Evolutionary conservation across 768 basidiomycete species (phyloP).

Genomic region (Mycena latifolia): DNA sequence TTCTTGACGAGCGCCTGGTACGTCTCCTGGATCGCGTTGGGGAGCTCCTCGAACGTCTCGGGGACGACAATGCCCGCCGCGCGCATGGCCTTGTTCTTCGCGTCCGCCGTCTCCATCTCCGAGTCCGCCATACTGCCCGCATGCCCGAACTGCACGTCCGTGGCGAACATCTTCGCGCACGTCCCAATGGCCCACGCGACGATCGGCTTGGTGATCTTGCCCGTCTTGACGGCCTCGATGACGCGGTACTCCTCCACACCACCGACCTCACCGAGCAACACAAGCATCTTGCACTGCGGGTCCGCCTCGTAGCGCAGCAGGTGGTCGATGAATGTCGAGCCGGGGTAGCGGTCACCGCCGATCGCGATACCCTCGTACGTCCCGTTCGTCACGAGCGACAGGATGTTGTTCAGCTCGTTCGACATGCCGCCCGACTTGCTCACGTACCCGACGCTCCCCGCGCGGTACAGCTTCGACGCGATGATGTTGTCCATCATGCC

Average conservation of each 20-base stretch:
- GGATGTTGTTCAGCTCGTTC: slow-evolving; percentile 99
- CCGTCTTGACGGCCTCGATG: slow-evolving; percentile 95
- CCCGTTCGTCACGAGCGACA: slow-evolving; percentile 95
- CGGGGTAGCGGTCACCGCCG: slow-evolving; percentile 99
- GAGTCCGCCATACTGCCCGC: slow-evolving; percentile 99
- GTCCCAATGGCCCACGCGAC: slow-evolving; percentile 99
- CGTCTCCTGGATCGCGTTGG: slow-evolving; percentile 83
- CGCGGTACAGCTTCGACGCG: slow-evolving; percentile 96
- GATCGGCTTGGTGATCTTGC: slow-evolving; percentile 97
- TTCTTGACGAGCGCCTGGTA: slow-evolving; percentile 83
- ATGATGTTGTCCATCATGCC: slow-evolving; percentile 99
- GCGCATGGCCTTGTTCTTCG: slow-evolving; percentile 97
- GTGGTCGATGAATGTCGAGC: slow-evolving; percentile 99
- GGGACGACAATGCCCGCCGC: slow-evolving; percentile 97
- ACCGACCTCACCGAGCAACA: slow-evolving; percentile 98
- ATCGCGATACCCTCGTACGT: slow-evolving; percentile 99
- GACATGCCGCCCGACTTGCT: slow-evolving; percentile 99
- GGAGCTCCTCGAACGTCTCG: slow-evolving; percentile 97
- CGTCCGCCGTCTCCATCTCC: slow-evolving; percentile 96
- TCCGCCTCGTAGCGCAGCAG: slow-evolving; percentile 97
- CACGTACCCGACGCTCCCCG: slow-evolving; percentile 98
- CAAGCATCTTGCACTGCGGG: slow-evolving; percentile 98
- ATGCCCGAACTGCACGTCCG: slow-evolving; percentile 99
- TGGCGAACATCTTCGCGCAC: slow-evolving; percentile 99
- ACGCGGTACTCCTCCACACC: slow-evolving; percentile 99